Evolutionary conservation across 805 yeast species (phyloP).

Genomic region (Wickerhamiella occidentalis): DNA sequence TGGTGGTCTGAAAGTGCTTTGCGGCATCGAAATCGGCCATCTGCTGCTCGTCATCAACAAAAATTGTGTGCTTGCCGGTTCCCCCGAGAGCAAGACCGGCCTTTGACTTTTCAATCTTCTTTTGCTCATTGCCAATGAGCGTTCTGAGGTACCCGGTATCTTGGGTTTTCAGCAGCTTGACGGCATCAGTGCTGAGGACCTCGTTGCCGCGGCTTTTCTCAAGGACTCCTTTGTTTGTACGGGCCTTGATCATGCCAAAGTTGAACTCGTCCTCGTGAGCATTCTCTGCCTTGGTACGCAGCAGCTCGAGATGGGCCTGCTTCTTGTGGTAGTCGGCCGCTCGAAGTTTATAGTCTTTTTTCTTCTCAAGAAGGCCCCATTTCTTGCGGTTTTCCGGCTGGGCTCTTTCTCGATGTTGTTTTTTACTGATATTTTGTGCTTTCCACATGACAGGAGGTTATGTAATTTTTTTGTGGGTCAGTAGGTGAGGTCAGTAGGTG

Average conservation of each 20-base stretch:
- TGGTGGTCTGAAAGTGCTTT: slow-evolving; percentile 57
- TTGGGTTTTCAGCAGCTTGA: slow-evolving; percentile 75
- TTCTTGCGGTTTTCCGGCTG: slow-evolving; percentile 65
- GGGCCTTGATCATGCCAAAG: slow-evolving; percentile 74
- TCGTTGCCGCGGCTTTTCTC: slow-evolving; percentile 39
- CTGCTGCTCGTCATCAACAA: slow-evolving; percentile 54
- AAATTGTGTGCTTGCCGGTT: slow-evolving; percentile 71
- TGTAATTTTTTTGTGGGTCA: not conserved
- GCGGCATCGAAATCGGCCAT: slow-evolving; percentile 52
- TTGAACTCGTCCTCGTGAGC: slow-evolving; percentile 93
- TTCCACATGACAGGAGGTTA: slow-evolving; percentile 18
- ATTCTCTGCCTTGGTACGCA: slow-evolving; percentile 56
- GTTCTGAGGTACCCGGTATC: slow-evolving; percentile 79
- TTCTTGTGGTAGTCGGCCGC: slow-evolving; percentile 54
- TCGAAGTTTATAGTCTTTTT: slow-evolving; percentile 63
- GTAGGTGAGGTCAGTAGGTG: no score
- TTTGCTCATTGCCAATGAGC: slow-evolving; percentile 54
- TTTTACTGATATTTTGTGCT: slow-evolving; percentile 78
- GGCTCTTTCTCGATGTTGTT: slow-evolving; percentile 89
- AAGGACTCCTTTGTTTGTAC: slow-evolving; percentile 60
- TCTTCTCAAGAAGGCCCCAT: slow-evolving; percentile 85
- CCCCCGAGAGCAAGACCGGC: slow-evolving; percentile 29
- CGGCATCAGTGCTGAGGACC: slow-evolving; percentile 57
- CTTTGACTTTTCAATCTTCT: slow-evolving; percentile 48
- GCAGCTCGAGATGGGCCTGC: slow-evolving; percentile 49